These are phyloP conservation scores for Coniochaeta pulveracea DNA, from an alignment of 2,329 filamentous ascomycete species.

Conservation along the genomic window DNA sequence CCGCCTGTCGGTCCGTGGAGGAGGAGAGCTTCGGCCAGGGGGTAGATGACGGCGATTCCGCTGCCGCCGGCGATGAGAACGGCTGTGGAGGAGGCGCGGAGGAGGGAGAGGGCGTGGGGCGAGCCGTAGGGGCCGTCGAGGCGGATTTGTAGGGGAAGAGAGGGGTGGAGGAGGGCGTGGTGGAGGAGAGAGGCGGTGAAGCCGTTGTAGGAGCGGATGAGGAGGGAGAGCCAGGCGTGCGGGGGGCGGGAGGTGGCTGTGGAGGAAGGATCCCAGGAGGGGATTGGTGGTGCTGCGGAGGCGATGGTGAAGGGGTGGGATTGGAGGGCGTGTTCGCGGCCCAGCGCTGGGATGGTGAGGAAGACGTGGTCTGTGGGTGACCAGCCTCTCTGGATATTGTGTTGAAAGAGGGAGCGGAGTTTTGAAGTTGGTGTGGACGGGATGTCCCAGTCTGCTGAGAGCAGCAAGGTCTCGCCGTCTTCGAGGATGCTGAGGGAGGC, in stretches of 20 bases:
- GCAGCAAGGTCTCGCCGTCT: conserved; percentile 42
- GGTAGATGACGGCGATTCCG: conserved; percentile 54
- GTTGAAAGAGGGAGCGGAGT: conserved; percentile 9
- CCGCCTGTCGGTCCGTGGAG: conserved; percentile 8
- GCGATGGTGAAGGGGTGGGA: conserved; percentile 58
- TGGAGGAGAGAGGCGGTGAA: conserved; percentile 45
- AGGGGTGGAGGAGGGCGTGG: conserved; percentile 26
- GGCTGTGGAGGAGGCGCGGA: conserved; percentile 34
- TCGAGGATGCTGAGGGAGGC: conserved; percentile 41
- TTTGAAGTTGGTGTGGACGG: conserved; percentile 7
- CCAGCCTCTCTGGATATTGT: conserved; percentile 40
- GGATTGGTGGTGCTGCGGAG: conserved; percentile 36
- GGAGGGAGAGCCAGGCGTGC: conserved; percentile 41
- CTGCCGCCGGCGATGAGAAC: conserved; percentile 52
- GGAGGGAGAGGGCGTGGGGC: conserved; percentile 38
- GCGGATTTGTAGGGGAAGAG: conserved; percentile 27
- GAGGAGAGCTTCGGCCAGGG: conserved; percentile 42
- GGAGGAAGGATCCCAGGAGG: background rate
- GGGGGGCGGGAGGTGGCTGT: conserved; percentile 8
- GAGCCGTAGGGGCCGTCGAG: conserved; percentile 58
- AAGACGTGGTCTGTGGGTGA: conserved; percentile 52
- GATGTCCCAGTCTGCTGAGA: conserved; percentile 27
- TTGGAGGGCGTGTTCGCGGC: conserved; percentile 40
- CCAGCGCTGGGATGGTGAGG: conserved; percentile 44
- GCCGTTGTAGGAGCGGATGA: conserved; percentile 48